Evolutionary conservation across 2,329 filamentous ascomycete species (phyloP), one percentile per base, ranked within the genome.

Genomic region (Penicillium sp.): DNA sequence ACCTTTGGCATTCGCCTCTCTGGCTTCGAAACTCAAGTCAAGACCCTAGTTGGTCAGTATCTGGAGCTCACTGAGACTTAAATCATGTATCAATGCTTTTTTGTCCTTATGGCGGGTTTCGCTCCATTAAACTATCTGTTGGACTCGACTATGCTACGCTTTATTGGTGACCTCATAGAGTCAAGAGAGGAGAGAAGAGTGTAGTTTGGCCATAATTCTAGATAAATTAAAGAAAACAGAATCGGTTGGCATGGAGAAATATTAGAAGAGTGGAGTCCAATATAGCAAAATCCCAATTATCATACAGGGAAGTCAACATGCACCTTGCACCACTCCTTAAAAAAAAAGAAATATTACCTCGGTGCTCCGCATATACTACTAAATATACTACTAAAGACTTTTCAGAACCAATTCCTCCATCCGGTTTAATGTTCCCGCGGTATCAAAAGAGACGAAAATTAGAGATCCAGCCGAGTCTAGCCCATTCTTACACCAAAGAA

Each of bases 181-280:
- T n/a, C n/a, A n/a, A n/a, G n/a, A n/a, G n/a, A n/a, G n/a, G n/a
- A n/a, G n/a, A n/a, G n/a, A n/a, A n/a, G n/a, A n/a, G n/a, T n/a
- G n/a, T n/a, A n/a, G n/a, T n/a, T n/a, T n/a, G n/a, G n/a, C n/a
- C n/a, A n/a, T n/a, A n/a, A n/a, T n/a, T 37, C 8, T 18, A 37
- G 33, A 7, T 8, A 37, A 1, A 9, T 18, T 4, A 18, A 8
- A 11, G 8, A 37, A 11, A 4, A 37, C 15, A 9, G 33, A 18
- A 37, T 18, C n/a, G 15, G n/a, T 37, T 9, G 33, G 7, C 3
- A 9, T 35, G n/a, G 3, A n/a, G 14, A 1, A 11, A 4, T 1
- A 45, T 27, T 14, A 11, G 15, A 45, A 50, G 47, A 54, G 53
- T 18, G 47, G 42, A 54, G 53, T 54, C 27, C 35, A 40, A 26